Base-by-base conservation (phyloP, 192 early-diverging fungal species). In the Chytriomyces sp. region DNA sequence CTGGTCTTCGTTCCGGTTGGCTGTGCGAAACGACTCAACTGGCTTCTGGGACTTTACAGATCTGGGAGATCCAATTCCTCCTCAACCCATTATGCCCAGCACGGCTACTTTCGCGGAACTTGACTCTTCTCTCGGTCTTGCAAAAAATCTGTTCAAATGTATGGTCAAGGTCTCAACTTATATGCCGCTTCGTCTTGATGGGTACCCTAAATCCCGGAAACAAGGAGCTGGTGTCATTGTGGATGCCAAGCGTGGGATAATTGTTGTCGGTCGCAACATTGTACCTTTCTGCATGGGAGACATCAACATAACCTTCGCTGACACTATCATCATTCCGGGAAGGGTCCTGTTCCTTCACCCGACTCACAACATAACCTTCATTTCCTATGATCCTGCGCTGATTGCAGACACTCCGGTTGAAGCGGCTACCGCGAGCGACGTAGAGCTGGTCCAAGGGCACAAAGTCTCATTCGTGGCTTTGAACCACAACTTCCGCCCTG, bases 321-420 rank as follows among this genome's bases (percentile, higher is more conserved):
- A 94, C 71, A 89, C 89, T 34, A 88, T 94, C n/a, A 89, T 92
- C 44, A 90, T 98, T 65, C 95, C 94, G 0, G 96, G 87, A 22
- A 88, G 87, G 65, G 78, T 95, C 44, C 70, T 90, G 5, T 94
- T 92, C 67, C 56, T 93, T 41, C 96, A 98, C 62, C 96, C 95
- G 1, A 89, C 89, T 1, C 91, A 94, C 72, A 96, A 94, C 82
- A 92, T 92, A 82, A 89, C 90, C 1, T 84, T 98, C 37, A 36
- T 98, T 10, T 86, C 86, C 36, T 98, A 93, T 72, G 90, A 98
- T 56, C 84, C 92, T 28, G 69, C 60, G 12, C 79, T 91, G 5
- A 73, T 96, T 59, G 94, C 91, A 22, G 75, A 87, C 6, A 94
- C 92, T 6, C 90, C 93, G 17, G 87, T 96, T 10, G 69, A 77